These are phyloP conservation scores for Amniculicola lignicola DNA, from an alignment of 495 filamentous ascomycete species.

Conservation along the genomic window DNA sequence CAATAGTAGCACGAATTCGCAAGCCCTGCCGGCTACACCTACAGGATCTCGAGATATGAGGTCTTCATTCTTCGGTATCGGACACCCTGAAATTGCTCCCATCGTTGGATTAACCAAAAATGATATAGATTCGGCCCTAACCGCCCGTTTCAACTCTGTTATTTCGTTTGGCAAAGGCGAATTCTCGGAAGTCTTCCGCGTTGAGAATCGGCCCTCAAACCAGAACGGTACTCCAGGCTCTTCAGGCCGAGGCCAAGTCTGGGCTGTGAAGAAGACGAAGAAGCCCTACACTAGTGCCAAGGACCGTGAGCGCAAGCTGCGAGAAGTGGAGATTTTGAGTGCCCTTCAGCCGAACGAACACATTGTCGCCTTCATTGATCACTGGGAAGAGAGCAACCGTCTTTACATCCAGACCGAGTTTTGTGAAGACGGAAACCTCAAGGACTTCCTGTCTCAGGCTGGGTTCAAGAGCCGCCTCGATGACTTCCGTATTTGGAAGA, in stretches of 20 bases:
- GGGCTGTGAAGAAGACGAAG: slow-evolving; percentile 90
- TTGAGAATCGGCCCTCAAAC: slow-evolving; percentile 46
- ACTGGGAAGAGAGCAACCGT: slow-evolving; percentile 77
- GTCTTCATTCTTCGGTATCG: slow-evolving; percentile 49
- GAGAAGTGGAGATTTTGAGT: slow-evolving; percentile 74
- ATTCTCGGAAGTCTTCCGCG: slow-evolving; percentile 88
- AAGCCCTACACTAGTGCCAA: slow-evolving; percentile 68
- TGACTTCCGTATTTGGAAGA: slow-evolving; percentile 98
- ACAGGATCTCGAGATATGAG: slow-evolving; percentile 65
- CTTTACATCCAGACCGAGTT: slow-evolving; percentile 97
- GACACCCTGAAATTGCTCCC: slow-evolving; percentile 52
- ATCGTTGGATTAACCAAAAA: slow-evolving; percentile 46
- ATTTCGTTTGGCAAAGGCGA: slow-evolving; percentile 80
- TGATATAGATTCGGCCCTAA: slow-evolving; percentile 68
- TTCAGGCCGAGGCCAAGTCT: too few species aligned
- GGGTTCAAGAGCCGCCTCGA: slow-evolving; percentile 83
- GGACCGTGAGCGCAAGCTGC: slow-evolving; percentile 73
- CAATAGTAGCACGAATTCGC: slow-evolving; percentile 44
- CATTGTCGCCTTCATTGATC: slow-evolving; percentile 72
- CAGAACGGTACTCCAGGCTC: slow-evolving; percentile 36
- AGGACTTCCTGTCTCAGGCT: slow-evolving; percentile 72
- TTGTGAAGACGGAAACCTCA: slow-evolving; percentile 87
- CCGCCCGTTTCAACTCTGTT: slow-evolving; percentile 69
- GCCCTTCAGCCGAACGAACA: slow-evolving; percentile 72
- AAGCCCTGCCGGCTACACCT: slow-evolving; percentile 66